These are phyloP conservation scores for Trichophyton mentagrophytes DNA, from an alignment of 2,329 filamentous ascomycete genomes.

Conservation along the genomic window DNA sequence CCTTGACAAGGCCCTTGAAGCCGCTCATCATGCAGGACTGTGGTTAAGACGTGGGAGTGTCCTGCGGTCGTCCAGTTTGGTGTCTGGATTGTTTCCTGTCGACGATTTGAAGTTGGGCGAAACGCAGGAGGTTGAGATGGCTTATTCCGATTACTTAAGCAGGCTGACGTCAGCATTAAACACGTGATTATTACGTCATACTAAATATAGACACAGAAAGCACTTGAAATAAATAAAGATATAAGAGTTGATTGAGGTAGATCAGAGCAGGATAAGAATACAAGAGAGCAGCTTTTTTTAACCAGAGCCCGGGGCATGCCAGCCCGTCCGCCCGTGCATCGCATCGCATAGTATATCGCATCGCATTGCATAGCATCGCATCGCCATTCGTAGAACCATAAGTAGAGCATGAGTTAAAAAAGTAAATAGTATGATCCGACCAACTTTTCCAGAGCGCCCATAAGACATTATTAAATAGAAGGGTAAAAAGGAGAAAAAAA, in stretches of 20 bases:
- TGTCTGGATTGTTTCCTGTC: neutral
- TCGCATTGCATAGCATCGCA: too few species aligned
- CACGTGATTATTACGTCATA: neutral
- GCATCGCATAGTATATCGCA: too few species aligned
- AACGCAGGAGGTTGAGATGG: neutral
- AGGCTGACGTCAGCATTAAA: neutral
- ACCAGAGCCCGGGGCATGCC: too few species aligned
- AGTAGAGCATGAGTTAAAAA: too few species aligned
- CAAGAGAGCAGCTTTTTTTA: neutral
- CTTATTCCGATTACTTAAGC: too few species aligned
- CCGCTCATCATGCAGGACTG: neutral
- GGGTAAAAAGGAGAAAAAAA: neutral
- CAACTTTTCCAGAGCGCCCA: neutral
- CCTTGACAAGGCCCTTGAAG: slow-evolving; percentile 35
- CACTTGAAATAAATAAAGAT: neutral
- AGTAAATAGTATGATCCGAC: neutral
- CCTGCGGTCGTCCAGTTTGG: neutral
- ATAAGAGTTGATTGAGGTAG: neutral
- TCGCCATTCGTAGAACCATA: too few species aligned
- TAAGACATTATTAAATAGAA: neutral
- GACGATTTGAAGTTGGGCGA: neutral
- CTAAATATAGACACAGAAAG: neutral
- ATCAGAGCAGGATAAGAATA: neutral
- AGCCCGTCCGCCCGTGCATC: too few species aligned
- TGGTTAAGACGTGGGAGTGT: neutral